These are phyloP conservation scores for Cynara cardunculus DNA, from an alignment of 129 eudicot species.

Conservation along the genomic window DNA sequence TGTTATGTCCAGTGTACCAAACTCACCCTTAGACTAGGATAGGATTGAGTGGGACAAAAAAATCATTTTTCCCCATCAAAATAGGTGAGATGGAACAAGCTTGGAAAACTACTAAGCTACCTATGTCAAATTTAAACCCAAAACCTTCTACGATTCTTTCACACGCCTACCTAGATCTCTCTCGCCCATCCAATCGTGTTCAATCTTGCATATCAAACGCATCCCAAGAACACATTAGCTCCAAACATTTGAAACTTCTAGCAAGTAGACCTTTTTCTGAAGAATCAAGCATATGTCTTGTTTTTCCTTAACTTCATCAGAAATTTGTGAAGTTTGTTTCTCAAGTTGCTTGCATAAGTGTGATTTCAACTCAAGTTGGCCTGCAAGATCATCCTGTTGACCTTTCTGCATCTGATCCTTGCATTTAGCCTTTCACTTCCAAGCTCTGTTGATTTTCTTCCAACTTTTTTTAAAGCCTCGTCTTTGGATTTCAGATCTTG, in stretches of 20 bases:
- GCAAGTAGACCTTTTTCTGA: constrained; percentile 26
- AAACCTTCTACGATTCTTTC: background rate
- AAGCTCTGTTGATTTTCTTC: constrained; percentile 35
- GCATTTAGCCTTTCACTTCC: constrained; percentile 31
- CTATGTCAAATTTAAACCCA: background rate
- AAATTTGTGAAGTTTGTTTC: constrained; percentile 37
- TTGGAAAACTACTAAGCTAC: background rate
- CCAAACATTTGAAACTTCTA: background rate
- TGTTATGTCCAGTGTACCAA: too few relatives aligned
- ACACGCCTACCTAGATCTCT: background rate
- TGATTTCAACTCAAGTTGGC: constrained; percentile 27
- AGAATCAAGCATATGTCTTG: constrained; percentile 28
- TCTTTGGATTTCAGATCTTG: constrained; percentile 41
- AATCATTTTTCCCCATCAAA: background rate
- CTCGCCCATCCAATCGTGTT: background rate
- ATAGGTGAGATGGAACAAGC: background rate
- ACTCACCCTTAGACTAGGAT: background rate
- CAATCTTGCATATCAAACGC: background rate
- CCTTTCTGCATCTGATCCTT: constrained; percentile 39
- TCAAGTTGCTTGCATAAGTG: constrained; percentile 36
- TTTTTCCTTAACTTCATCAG: constrained; percentile 33
- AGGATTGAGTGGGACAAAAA: background rate
- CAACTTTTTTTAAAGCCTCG: constrained; percentile 34
- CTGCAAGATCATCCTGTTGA: constrained; percentile 36
- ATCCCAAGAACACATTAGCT: background rate